A percentile compares a stretch with the other conserved stretches of the same genome.
Evolutionary conservation across 805 yeast genomes (phyloP).

Genomic region (Barnettozyma wickerhamii): DNA sequence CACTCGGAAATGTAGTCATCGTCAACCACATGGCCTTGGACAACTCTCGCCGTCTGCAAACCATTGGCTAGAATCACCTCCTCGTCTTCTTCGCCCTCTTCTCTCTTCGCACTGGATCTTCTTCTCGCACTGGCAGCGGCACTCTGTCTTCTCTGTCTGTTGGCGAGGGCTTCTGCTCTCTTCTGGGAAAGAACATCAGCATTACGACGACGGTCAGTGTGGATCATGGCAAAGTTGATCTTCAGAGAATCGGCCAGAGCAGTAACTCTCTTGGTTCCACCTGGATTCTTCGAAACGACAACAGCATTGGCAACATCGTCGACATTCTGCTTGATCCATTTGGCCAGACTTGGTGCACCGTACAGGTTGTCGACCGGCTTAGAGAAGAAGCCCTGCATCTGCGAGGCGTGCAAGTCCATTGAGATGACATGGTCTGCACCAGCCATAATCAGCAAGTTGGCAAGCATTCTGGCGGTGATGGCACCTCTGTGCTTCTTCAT

Average conservation of each 20-base stretch:
- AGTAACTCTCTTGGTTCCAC: conserved; percentile 97
- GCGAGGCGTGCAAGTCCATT: conserved; percentile 94
- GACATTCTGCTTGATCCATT: conserved; percentile 91
- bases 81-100: conserved; percentile 51
- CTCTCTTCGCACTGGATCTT: conserved; percentile 41
- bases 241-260: conserved; percentile 95
- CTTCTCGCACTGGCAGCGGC: conserved; percentile 37
- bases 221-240: conserved; percentile 97
- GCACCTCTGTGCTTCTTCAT: conserved; percentile 99
- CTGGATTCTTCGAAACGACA: conserved; percentile 98
- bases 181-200: conserved; percentile 53
- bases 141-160: conserved; percentile 40
- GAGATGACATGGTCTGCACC: conserved; percentile 99
- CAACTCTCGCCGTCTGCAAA: conserved; percentile 92
- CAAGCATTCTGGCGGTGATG: conserved; percentile 96
- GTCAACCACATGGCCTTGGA: conserved; percentile 95
- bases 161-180: conserved; percentile 18
- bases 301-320: conserved; percentile 85
- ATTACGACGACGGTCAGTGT: conserved; percentile 92
- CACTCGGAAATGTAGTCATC: conserved; percentile 56
- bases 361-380: conserved; percentile 96
- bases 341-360: conserved; percentile 94
- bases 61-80: conserved; percentile 69
- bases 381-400: conserved; percentile 98
- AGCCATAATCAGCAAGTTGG: conserved; percentile 92